Conservation (phyloP, 805 yeast species). For the Myxozyma nipponensis region DNA sequence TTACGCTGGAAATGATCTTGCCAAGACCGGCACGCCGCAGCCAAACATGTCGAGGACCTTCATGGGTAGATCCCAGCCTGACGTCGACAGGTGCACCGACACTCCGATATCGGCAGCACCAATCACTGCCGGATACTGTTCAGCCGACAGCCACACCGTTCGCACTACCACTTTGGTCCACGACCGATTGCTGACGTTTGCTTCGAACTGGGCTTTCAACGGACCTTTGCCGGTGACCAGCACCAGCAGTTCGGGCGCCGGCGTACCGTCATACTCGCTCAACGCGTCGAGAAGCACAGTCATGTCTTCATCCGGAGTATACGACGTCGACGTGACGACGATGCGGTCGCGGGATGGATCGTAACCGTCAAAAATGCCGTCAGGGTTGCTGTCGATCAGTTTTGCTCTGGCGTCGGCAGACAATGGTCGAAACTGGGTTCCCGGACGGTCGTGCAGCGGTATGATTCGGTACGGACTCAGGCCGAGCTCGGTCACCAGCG, state of each 20-base stretch:
- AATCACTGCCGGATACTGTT: slow-evolving; percentile 73
- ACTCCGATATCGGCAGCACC: slow-evolving; percentile 81
- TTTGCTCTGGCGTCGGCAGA: slow-evolving; percentile 31
- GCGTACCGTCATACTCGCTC: slow-evolving; percentile 48
- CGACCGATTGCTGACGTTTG: slow-evolving; percentile 42
- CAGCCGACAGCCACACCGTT: slow-evolving; percentile 71
- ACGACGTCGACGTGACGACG: slow-evolving; percentile 85
- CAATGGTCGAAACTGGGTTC: slow-evolving; percentile 58
- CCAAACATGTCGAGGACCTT: slow-evolving; percentile 95
- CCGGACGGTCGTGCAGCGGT: slow-evolving; percentile 85
- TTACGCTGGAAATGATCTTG: slow-evolving; percentile 67
- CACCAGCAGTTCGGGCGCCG: slow-evolving; percentile 43
- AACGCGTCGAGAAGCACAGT: slow-evolving; percentile 65
- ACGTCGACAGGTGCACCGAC: slow-evolving; percentile 84
- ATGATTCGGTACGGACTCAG: slow-evolving; percentile 47
- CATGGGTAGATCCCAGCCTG: slow-evolving; percentile 96
- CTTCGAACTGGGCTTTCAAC: slow-evolving; percentile 52
- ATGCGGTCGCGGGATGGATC: slow-evolving; percentile 50
- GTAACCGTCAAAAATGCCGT: slow-evolving; percentile 38
- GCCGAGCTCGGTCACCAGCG: slow-evolving; percentile 53
- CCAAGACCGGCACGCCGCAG: slow-evolving; percentile 86
- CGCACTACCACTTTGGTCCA: slow-evolving; percentile 53
- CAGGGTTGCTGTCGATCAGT: slow-evolving; percentile 35
- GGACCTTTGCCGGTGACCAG: slow-evolving; percentile 99
- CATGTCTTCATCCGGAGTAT: slow-evolving; percentile 94